Evolutionary conservation across 768 basidiomycete species (phyloP).

Genomic region (Kwoniella newhampshirensis): DNA sequence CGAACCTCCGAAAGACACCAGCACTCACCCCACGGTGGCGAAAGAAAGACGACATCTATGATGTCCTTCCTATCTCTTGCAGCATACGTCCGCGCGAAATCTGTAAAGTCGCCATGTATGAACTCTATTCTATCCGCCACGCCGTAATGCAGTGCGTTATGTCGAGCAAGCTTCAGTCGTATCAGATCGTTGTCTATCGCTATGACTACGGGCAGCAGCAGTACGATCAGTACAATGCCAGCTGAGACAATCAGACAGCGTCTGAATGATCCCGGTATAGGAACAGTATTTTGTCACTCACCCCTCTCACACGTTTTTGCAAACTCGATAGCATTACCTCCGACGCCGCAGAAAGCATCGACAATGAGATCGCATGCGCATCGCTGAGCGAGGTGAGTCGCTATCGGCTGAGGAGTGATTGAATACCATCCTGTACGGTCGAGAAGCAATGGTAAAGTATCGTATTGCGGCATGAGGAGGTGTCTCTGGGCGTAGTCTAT

Average conservation of each 20-base stretch:
- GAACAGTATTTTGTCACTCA: constrained; percentile 54
- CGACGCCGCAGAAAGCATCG: constrained; percentile 96
- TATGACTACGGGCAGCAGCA: constrained; percentile 66
- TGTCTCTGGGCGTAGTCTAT: constrained; percentile 83
- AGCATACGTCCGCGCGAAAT: constrained; percentile 65
- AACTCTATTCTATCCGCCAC: constrained; percentile 95
- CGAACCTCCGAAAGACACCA: too few species aligned
- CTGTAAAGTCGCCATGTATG: constrained; percentile 77
- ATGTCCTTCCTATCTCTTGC: constrained; percentile 34
- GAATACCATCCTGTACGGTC: constrained; percentile 99
- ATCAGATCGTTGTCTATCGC: constrained; percentile 82
- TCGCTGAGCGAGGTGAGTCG: constrained; percentile 85
- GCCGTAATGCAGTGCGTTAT: constrained; percentile 91
- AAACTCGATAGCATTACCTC: constrained; percentile 96
- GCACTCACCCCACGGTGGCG: constrained; percentile 97
- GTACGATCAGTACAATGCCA: neutral
- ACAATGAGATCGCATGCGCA: constrained; percentile 58
- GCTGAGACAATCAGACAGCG: neutral
- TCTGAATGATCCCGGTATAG: neutral
- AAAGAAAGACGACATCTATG: constrained; percentile 88
- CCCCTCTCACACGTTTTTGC: constrained; percentile 93
- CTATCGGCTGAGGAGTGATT: constrained; percentile 91
- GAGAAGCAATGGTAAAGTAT: constrained; percentile 76
- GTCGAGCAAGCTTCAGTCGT: constrained; percentile 83
- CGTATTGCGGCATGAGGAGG: constrained; percentile 72